Evolutionary conservation across 768 basidiomycete genomes (phyloP).

Genomic region (Russula olivacea): DNA sequence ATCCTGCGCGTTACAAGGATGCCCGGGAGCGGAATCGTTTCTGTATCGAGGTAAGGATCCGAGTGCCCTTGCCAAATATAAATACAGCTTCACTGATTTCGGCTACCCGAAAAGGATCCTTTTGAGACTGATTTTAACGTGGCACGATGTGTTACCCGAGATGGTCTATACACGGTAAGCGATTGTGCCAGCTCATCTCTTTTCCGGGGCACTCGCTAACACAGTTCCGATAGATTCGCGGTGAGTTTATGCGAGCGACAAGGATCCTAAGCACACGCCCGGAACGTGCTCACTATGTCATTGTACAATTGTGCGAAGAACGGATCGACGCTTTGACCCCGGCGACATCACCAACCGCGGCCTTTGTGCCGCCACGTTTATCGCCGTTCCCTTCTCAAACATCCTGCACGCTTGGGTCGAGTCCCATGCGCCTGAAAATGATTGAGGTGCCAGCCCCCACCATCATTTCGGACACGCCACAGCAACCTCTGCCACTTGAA

Average conservation of each 20-base stretch:
- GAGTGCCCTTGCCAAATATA: too few relatives aligned
- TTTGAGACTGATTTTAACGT: conserved; percentile 98
- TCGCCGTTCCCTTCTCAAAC: conserved; percentile 55
- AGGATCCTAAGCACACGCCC: conserved; percentile 76
- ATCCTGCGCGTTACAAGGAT: conserved; percentile 49
- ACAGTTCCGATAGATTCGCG: conserved; percentile 66
- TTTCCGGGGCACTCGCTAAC: background rate
- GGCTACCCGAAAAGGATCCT: conserved; percentile 62
- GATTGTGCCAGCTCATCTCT: background rate
- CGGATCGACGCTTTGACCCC: conserved; percentile 59
- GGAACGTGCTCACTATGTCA: conserved; percentile 71
- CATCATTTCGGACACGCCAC: conserved; percentile 43
- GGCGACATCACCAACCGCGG: conserved; percentile 39
- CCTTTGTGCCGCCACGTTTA: conserved; percentile 43
- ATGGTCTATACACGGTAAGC: conserved; percentile 88
- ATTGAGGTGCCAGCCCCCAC: conserved; percentile 36
- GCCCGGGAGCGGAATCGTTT: conserved; percentile 86
- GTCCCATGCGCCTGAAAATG: conserved; percentile 47
- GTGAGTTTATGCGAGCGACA: conserved; percentile 96
- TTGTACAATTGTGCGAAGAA: conserved; percentile 90
- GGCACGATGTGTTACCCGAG: conserved; percentile 91
- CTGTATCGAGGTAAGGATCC: conserved; percentile 76
- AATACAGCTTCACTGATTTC: background rate
- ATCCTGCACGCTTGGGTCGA: conserved; percentile 62
- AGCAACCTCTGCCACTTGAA: conserved; percentile 29